Percentiles rank a stretch among this genome's conserved stretches.
phyloP scores from a whole-genome alignment of 495 filamentous ascomycete species.

The Choiromyces venosus region DNA sequence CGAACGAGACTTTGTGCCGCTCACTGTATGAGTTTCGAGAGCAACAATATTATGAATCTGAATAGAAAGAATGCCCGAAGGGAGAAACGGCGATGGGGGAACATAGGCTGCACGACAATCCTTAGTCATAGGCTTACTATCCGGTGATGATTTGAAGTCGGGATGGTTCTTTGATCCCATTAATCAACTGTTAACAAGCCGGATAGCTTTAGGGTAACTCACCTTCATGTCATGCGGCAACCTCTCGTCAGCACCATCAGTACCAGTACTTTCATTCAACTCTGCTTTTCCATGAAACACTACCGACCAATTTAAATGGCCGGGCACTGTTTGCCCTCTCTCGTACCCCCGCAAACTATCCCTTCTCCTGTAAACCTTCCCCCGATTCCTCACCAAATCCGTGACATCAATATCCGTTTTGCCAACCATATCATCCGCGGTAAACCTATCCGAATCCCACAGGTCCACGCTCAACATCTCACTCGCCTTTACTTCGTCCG shows the following conservation, averaged over 20 bases:
- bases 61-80: slow-evolving; percentile 60
- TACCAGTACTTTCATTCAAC: slow-evolving; percentile 51
- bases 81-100: slow-evolving; percentile 54
- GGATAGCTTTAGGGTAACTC: background rate
- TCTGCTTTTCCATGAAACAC: slow-evolving; percentile 62
- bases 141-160: slow-evolving; percentile 4
- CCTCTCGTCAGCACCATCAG: slow-evolving; percentile 52
- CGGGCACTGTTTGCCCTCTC: slow-evolving; percentile 61
- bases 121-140: slow-evolving; percentile 50
- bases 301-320: slow-evolving; percentile 62
- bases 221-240: slow-evolving; percentile 36
- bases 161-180: background rate
- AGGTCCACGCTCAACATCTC: slow-evolving; percentile 62
- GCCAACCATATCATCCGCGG: slow-evolving; percentile 68
- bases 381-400: slow-evolving; percentile 53
- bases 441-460: slow-evolving; percentile 65
- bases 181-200: background rate
- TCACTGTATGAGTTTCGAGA: slow-evolving; percentile 54
- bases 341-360: slow-evolving; percentile 59
- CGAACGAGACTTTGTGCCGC: slow-evolving; percentile 23
- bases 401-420: slow-evolving; percentile 62
- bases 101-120: slow-evolving; percentile 50
- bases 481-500: slow-evolving; percentile 66
- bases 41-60: slow-evolving; percentile 70
- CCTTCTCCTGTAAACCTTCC: slow-evolving; percentile 52